Conservation (phyloP, 768 basidiomycete species). For the Thelephora ganbajun region DNA sequence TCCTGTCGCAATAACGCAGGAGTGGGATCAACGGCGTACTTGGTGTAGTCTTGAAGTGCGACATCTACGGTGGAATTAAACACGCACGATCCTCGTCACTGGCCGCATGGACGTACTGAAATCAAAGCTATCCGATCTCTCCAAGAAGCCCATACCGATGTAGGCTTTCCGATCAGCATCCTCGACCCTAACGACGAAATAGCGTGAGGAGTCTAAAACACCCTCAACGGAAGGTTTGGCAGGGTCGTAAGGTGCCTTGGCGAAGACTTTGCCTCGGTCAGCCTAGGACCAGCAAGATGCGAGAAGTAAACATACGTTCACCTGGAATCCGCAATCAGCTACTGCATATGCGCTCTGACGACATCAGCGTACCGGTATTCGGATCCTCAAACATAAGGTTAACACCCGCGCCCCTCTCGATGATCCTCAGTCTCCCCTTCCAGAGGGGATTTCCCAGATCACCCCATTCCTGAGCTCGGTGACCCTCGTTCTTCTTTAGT, state of each 20-base stretch:
- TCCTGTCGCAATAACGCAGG: not conserved
- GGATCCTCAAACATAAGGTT: conserved; percentile 70
- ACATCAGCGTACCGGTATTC: conserved; percentile 45
- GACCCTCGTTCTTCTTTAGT: conserved; percentile 73
- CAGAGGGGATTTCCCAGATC: conserved; percentile 72
- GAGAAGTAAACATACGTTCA: conserved; percentile 39
- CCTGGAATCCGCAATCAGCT: conserved; percentile 23
- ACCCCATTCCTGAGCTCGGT: conserved; percentile 89
- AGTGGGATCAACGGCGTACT: conserved; percentile 26
- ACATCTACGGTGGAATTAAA: conserved; percentile 37
- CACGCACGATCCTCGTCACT: not conserved
- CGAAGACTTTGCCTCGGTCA: conserved; percentile 51
- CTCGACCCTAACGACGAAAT: conserved; percentile 88
- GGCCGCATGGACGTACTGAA: conserved; percentile 50
- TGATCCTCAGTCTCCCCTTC: conserved; percentile 82
- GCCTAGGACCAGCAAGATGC: conserved; percentile 1
- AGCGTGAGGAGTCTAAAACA: conserved; percentile 90
- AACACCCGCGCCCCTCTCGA: conserved; percentile 61
- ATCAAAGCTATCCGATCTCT: conserved; percentile 82
- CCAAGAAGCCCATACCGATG: conserved; percentile 87
- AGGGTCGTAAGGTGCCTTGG: conserved; percentile 70
- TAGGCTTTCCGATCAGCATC: conserved; percentile 81
- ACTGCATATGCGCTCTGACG: too few species aligned
- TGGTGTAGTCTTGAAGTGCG: conserved; percentile 75
- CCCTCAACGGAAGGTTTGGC: conserved; percentile 79